Conservation (phyloP, 192 early-diverging fungal species). For the Piromyces finnis region DNA sequence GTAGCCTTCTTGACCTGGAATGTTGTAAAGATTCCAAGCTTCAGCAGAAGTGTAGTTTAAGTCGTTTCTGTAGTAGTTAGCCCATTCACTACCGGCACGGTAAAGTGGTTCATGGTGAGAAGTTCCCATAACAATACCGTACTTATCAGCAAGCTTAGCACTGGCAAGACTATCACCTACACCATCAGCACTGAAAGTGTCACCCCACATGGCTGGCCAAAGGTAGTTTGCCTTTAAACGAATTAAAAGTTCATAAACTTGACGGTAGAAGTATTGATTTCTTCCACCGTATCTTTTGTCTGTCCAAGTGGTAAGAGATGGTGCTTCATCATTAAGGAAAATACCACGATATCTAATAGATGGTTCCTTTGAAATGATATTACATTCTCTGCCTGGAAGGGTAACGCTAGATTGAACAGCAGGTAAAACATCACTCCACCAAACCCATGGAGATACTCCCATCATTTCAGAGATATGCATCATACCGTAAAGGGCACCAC, state of each 20-base stretch:
- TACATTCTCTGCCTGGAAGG: not conserved
- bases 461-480: not conserved
- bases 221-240: constrained; percentile 7
- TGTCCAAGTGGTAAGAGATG: constrained; percentile 1
- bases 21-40: not conserved
- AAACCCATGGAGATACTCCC: not conserved
- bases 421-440: not conserved
- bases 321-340: constrained; percentile 9
- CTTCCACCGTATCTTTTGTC: not conserved
- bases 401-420: not conserved
- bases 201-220: constrained; percentile 7
- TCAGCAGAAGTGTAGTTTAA: not conserved
- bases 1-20: not conserved
- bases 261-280: not conserved
- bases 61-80: not conserved
- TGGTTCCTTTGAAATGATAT: not conserved
- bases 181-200: not conserved
- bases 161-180: not conserved
- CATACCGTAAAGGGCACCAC: not conserved
- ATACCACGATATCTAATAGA: constrained; percentile 10
- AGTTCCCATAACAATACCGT: constrained; percentile 7
- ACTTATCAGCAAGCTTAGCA: not conserved
- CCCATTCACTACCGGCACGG: constrained; percentile 4
- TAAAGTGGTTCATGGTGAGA: constrained; percentile 8
- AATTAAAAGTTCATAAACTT: constrained; percentile 6